phyloP scores from a whole-genome alignment of 257 asterid species.

The Capsicum chinense region DNA sequence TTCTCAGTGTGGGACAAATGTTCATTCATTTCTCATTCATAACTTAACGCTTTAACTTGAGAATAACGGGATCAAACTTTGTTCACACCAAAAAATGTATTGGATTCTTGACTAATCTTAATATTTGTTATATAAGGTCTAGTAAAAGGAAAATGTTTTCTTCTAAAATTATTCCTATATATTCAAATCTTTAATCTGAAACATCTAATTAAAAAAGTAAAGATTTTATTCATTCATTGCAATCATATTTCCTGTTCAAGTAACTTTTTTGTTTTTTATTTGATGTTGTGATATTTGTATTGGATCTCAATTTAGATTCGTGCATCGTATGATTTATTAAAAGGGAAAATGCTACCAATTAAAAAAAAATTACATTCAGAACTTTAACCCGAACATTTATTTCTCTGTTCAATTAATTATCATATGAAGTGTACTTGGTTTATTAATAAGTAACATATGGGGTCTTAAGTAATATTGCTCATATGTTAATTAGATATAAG shows the following conservation, averaged over 20 bases:
- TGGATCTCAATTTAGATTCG: not conserved
- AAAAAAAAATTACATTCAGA: not conserved
- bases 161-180: not conserved
- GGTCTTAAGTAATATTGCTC: not conserved
- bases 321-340: not conserved
- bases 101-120: too few species aligned
- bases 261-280: not conserved
- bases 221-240: not conserved
- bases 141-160: not conserved
- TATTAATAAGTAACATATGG: not conserved
- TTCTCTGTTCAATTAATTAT: not conserved
- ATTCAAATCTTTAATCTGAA: not conserved
- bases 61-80: not conserved
- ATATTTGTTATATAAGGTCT: not conserved
- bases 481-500: too few species aligned
- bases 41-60: not conserved
- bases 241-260: not conserved
- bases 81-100: not conserved
- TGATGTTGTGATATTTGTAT: not conserved
- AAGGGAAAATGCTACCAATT: not conserved
- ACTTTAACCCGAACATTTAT: not conserved
- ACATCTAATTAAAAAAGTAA: too few species aligned
- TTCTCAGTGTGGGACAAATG: not conserved
- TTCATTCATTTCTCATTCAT: too few species aligned
- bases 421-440: not conserved